Percentiles rank a stretch among this genome's conserved stretches.
Evolutionary conservation across 1,139 yeast species (phyloP).

Genomic region (Yamadazyma sp.): DNA sequence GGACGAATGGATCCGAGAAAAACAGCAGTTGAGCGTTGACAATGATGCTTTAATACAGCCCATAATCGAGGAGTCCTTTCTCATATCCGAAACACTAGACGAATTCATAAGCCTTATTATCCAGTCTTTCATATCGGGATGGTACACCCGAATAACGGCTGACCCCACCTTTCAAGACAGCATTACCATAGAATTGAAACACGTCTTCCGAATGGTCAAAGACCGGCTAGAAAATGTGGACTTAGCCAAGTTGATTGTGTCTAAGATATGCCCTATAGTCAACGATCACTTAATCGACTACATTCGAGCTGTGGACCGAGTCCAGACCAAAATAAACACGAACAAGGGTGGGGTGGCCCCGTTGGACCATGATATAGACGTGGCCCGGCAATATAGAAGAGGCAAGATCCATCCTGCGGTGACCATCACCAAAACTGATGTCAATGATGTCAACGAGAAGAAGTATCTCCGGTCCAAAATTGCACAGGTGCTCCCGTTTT

Average conservation of each 20-base stretch:
- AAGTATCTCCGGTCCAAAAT: constrained; percentile 49
- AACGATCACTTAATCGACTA: constrained; percentile 64
- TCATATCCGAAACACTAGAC: constrained; percentile 54
- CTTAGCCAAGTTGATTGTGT: constrained; percentile 56
- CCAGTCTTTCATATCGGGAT: constrained; percentile 60
- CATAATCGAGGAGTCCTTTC: constrained; percentile 50
- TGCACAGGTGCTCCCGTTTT: constrained; percentile 44
- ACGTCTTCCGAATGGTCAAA: constrained; percentile 42
- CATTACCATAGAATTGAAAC: constrained; percentile 49
- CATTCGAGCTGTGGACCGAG: constrained; percentile 52
- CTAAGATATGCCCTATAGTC: constrained; percentile 60
- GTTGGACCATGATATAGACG: constrained; percentile 48
- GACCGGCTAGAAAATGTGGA: constrained; percentile 47
- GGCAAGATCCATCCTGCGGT: constrained; percentile 67
- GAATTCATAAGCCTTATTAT: constrained; percentile 53
- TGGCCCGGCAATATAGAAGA: constrained; percentile 59
- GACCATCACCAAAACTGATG: constrained; percentile 36
- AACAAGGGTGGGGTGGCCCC: constrained; percentile 28
- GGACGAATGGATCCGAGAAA: constrained; percentile 28
- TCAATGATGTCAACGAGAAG: constrained; percentile 50
- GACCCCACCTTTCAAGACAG: constrained; percentile 54
- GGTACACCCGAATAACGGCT: constrained; percentile 58
- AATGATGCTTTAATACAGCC: constrained; percentile 20
- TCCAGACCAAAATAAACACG: constrained; percentile 17
- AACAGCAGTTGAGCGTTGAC: constrained; percentile 9